Conservation (phyloP, 2,329 filamentous ascomycete genomes). For the Nannizziopsis arthrosporioides region DNA sequence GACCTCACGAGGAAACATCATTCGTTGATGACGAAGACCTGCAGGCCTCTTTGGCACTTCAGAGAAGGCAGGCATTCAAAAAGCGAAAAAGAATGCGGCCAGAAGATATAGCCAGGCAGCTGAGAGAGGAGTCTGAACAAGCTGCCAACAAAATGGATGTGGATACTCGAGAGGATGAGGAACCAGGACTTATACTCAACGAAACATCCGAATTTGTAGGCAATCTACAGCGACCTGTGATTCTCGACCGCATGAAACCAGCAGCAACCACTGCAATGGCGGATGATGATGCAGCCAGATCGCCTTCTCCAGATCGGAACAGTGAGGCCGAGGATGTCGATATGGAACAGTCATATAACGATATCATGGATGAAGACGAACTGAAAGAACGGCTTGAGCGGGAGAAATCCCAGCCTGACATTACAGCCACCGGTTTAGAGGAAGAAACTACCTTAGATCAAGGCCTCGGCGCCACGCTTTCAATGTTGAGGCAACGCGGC, state of each 20-base stretch:
- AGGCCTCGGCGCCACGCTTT: conserved; percentile 71
- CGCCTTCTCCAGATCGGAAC: conserved; percentile 33
- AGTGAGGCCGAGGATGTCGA: conserved; percentile 44
- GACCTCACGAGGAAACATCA: conserved; percentile 52
- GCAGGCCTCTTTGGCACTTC: conserved; percentile 71
- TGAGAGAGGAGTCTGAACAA: conserved; percentile 49
- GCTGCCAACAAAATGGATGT: conserved; percentile 46
- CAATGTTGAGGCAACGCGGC: conserved; percentile 73
- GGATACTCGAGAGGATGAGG: conserved; percentile 43
- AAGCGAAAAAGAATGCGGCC: conserved; percentile 80
- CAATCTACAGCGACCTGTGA: conserved; percentile 58
- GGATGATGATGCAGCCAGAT: conserved; percentile 22
- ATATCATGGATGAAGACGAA: conserved; percentile 41
- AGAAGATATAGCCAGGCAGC: conserved; percentile 72
- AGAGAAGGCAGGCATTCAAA: conserved; percentile 72
- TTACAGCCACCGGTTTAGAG: conserved; percentile 62
- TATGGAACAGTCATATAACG: conserved; percentile 43
- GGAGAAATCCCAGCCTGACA: conserved; percentile 37
- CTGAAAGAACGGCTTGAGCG: conserved; percentile 40
- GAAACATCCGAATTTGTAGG: conserved; percentile 93
- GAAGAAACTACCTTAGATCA: conserved; percentile 69
- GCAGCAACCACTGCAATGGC: conserved; percentile 22
- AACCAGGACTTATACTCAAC: conserved; percentile 72
- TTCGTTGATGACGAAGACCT: conserved; percentile 89
- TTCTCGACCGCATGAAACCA: conserved; percentile 41